Percentiles rank a stretch among this genome's conserved stretches.
phyloP scores from a whole-genome alignment of 202 grass and related monocot species.

The Zizania palustris region DNA sequence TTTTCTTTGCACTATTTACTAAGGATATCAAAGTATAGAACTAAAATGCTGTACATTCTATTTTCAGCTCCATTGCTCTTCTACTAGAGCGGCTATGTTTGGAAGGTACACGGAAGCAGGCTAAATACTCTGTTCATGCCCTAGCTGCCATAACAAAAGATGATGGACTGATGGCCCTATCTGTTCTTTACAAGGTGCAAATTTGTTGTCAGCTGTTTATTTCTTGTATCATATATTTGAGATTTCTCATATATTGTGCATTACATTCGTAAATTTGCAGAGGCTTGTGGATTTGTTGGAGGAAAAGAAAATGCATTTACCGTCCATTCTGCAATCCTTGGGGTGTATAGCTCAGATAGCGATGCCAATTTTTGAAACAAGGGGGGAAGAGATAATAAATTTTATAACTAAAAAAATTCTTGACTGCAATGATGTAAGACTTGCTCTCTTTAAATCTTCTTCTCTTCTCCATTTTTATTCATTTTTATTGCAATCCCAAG shows the following conservation, averaged over 20 bases:
- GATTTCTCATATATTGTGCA: constrained; percentile 37
- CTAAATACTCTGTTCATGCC: constrained; percentile 98
- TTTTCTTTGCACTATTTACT: constrained; percentile 5
- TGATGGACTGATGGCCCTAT: constrained; percentile 97
- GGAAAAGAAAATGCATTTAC: constrained; percentile 93
- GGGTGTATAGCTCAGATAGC: constrained; percentile 98
- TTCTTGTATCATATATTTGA: constrained; percentile 39
- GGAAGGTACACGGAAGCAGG: constrained; percentile 92
- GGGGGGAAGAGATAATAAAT: constrained; percentile 91
- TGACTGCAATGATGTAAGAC: constrained; percentile 71
- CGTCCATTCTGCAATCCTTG: constrained; percentile 93
- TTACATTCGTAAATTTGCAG: constrained; percentile 55
- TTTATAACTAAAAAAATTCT: constrained; percentile 91
- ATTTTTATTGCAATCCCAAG: constrained; percentile 43
- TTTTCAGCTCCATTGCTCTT: constrained; percentile 88
- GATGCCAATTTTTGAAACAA: constrained; percentile 99
- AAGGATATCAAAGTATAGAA: constrained; percentile 23
- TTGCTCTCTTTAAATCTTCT: constrained; percentile 34
- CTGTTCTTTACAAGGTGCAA: constrained; percentile 99
- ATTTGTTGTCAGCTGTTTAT: constrained; percentile 35
- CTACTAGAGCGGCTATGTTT: constrained; percentile 93
- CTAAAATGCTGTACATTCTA: constrained; percentile 37
- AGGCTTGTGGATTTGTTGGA: constrained; percentile 96
- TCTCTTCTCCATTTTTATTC: constrained; percentile 27
- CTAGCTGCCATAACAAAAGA: constrained; percentile 98